Evolutionary conservation across 179 eudicot genomes (phyloP).

Genomic region (Vitellaria paradoxa): DNA sequence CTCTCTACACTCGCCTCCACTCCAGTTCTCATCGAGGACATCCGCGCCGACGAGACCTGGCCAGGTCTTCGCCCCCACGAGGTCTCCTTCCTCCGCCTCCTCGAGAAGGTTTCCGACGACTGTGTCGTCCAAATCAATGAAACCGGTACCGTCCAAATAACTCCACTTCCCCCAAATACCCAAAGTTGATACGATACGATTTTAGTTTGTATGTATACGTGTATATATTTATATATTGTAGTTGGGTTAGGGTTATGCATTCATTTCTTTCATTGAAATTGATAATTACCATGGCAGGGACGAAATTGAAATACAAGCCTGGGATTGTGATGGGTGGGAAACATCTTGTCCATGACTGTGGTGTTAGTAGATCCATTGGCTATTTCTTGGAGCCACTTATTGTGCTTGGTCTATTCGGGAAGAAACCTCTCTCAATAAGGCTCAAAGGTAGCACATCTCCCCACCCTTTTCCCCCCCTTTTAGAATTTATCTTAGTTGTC

Average conservation of each 20-base stretch:
- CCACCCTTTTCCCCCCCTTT: not conserved
- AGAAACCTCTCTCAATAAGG: slow-evolving; percentile 68
- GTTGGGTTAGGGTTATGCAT: not conserved
- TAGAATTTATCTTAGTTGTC: not conserved
- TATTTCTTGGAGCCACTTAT: slow-evolving; percentile 82
- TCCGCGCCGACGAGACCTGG: slow-evolving; percentile 57
- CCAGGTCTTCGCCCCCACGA: slow-evolving; percentile 81
- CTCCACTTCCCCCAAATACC: not conserved
- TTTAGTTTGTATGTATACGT: not conserved
- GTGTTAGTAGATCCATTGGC: slow-evolving; percentile 66
- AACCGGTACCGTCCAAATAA: slow-evolving; percentile 44
- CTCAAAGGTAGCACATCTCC: slow-evolving; percentile 51
- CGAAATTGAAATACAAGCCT: slow-evolving; percentile 87
- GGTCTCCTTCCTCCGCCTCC: slow-evolving; percentile 67
- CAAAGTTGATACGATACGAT: not conserved
- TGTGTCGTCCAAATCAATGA: slow-evolving; percentile 73
- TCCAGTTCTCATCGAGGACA: slow-evolving; percentile 70
- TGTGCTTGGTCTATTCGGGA: slow-evolving; percentile 78
- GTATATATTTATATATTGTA: not conserved
- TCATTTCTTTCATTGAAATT: not conserved
- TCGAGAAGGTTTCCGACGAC: slow-evolving; percentile 73
- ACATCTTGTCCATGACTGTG: slow-evolving; percentile 70
- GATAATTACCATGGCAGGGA: slow-evolving; percentile 42
- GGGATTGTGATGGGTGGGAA: slow-evolving; percentile 85
- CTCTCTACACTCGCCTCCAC: slow-evolving; percentile 72